Evolutionary conservation across 2,329 filamentous ascomycete genomes (phyloP).

Genomic region (Neofusicoccum sp.): DNA sequence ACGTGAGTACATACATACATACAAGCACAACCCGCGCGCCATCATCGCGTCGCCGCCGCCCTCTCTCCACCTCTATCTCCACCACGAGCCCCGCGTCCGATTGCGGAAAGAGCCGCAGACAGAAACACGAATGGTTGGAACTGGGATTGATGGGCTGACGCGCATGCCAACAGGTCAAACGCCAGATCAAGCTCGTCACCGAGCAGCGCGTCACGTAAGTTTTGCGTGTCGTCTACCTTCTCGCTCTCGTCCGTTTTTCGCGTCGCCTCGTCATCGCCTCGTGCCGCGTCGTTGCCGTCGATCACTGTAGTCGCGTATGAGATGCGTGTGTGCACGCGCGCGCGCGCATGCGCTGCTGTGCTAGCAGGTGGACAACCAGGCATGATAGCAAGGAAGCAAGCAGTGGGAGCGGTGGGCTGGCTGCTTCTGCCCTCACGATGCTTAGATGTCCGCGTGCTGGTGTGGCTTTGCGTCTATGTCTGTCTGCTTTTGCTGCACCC

Average conservation of each 20-base stretch:
- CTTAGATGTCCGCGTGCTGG: too few species aligned
- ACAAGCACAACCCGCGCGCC: neutral
- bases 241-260: constrained; percentile 22
- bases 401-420: too few species aligned
- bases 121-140: neutral
- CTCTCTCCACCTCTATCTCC: neutral
- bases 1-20: constrained; percentile 38
- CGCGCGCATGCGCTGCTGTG: too few species aligned
- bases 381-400: too few species aligned
- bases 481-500: too few species aligned
- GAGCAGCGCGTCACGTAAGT: constrained; percentile 87
- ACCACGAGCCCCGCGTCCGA: neutral
- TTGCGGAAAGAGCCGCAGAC: neutral
- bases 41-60: neutral
- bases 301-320: neutral
- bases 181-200: constrained; percentile 89
- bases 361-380: too few species aligned
- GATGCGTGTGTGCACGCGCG: too few species aligned
- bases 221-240: neutral
- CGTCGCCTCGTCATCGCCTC: neutral
- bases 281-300: neutral
- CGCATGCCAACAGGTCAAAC: constrained; percentile 63
- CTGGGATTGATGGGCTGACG: neutral
- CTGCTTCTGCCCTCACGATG: too few species aligned
- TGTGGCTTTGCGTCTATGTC: too few species aligned